Conservation (phyloP, 208 protist genomes). For the Leishmania braziliensis region DNA sequence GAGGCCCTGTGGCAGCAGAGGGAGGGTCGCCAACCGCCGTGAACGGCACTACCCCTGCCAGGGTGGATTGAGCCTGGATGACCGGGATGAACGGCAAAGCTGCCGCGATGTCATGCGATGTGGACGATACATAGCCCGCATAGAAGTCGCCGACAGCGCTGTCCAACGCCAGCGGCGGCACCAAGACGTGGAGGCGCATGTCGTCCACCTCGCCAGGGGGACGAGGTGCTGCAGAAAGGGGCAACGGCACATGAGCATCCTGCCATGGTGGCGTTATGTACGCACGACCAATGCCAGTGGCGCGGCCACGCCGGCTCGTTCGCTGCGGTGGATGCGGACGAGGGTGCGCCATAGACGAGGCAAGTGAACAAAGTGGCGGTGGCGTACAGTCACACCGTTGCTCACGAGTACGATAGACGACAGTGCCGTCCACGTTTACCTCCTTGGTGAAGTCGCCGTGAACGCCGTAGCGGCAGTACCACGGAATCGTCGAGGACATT, state of each 20-base stretch:
- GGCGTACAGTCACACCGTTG: conserved; percentile 44
- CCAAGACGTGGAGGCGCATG: background rate
- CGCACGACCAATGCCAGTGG: background rate
- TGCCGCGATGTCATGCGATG: background rate
- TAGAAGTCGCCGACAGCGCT: conserved; percentile 6
- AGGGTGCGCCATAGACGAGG: background rate
- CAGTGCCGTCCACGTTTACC: conserved; percentile 46
- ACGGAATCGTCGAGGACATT: conserved; percentile 27
- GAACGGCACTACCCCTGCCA: background rate
- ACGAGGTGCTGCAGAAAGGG: background rate
- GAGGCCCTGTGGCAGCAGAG: background rate
- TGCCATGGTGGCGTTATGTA: background rate
- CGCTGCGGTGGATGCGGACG: background rate
- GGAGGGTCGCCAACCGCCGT: background rate
- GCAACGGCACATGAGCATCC: background rate
- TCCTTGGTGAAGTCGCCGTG: conserved; percentile 39
- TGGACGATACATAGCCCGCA: conserved; percentile 8
- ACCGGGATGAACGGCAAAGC: conserved; percentile 1
- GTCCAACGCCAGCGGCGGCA: conserved; percentile 3
- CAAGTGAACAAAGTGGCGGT: conserved; percentile 6
- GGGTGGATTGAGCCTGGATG: background rate
- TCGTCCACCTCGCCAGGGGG: background rate
- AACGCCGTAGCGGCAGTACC: conserved; percentile 47
- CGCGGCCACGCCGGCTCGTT: background rate
- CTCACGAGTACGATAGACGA: conserved; percentile 39